Evolutionary conservation across 768 basidiomycete species (phyloP), one percentile per base, ranked within the genome.

Genomic region (Exsudoporus frostii): DNA sequence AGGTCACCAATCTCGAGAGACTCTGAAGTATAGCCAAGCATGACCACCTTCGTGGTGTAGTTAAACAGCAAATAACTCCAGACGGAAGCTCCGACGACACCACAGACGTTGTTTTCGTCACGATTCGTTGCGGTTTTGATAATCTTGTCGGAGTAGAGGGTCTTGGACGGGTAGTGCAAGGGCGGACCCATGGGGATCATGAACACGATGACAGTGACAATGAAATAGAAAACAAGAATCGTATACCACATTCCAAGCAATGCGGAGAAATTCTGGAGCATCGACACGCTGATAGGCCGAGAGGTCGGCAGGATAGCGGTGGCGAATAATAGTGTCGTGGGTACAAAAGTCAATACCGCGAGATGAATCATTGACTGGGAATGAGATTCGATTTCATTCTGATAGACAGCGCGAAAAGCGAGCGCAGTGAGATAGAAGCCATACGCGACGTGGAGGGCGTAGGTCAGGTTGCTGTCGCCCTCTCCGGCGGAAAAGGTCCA

Each of bases 1-100:
- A 97, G 74, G 65, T 97, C 92, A 54, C 85, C 91, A 20, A 92
- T 90, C 59, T 96, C 90, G 42, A 96, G 79, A 53, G 81, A 86
- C 51, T 80, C 77, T 2, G 86, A 76, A 2, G 75, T 76, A 69
- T 91, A 83, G 3, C 92, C 93, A 38, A 93, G 83, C 81, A 85
- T 84, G 50, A 95, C 83, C 14, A 97, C 90, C 55, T 87, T 85
- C 1, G 92, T 94, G 34, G 88, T 91, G 67, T 92, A 94, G 15
- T 84, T 84, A 70, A 97, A 97, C n/a, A 93, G 71, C 6, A 97
- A 69, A 46, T 74, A 57, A 37, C 47, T 49, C 59, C 64, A 71
- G 20, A 79, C 69, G 3, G 74, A 72, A 22, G 83, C 76, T 51
- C 77, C 85, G 78, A 62, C 53, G 33, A 53, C 30, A 39, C 87